Base-by-base conservation (phyloP, 192 early-diverging fungal genomes). In the Backusella circina region DNA sequence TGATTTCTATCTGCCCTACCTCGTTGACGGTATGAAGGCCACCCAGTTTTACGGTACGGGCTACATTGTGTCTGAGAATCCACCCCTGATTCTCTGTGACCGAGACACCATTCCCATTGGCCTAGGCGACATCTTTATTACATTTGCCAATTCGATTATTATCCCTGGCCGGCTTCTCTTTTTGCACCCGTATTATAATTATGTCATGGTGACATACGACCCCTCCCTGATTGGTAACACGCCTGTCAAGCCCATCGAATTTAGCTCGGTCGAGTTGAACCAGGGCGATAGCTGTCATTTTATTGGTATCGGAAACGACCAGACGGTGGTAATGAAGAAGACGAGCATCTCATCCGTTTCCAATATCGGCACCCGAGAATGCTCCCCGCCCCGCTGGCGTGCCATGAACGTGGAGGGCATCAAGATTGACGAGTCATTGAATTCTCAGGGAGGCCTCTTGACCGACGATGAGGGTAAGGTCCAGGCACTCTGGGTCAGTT, bases 111-210 rank as follows among this genome's bases (percentile, higher is more conserved):
- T 99, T 9, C 92, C 92, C 0, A 88, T 93, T 73, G 86, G 84
- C 32, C 80, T 95, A 50, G 93, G 95, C 23, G 93, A 96, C 69
- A 85, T 96, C 31, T 86, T 86, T 44, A 83, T 99, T 41, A 95
- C 93, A 0, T 91, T 99, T 80, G 95, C 92, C 54, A 93, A 96
- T 74, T 91, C 91, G 28, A 89, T 95, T n/a, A 91, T 94, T 41
- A 91, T 99, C 71, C 96, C 95, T 0, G 97, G 89, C n/a, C 90
- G 88, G 68, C 81, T 96, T 36, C 75, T 91, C 6, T 95, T 94
- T 72, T 66, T 94, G 50, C 97, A 99, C 70, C 97, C 96, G 0
- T 90, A 90, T 0, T 93, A 96, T 76, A 97, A 96, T 85, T 93
- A 93, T 85, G 90, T 90, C 2, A 86, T 99, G 37, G 39, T 99